These are phyloP conservation scores for Exidia glandulosa DNA, from an alignment of 768 basidiomycete species.

Conservation along the genomic window DNA sequence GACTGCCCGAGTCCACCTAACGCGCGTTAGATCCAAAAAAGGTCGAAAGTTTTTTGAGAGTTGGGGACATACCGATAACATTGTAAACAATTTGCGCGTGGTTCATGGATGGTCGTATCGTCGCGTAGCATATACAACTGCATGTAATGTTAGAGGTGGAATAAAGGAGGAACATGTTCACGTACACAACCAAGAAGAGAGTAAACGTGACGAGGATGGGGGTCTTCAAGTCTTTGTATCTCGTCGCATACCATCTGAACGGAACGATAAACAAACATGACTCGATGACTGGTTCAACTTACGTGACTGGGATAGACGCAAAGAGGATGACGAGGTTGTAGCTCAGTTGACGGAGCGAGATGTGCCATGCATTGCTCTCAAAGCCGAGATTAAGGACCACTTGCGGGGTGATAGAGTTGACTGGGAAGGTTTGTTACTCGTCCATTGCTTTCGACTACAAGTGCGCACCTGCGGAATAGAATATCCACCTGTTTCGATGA, in stretches of 20 bases:
- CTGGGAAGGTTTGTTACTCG: neutral
- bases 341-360: slow-evolving; percentile 4
- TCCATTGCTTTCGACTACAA: no score
- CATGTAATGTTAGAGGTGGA: neutral
- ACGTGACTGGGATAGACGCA: slow-evolving; percentile 2
- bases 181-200: slow-evolving; percentile 4
- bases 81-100: slow-evolving; percentile 3
- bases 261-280: neutral
- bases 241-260: slow-evolving; percentile 2
- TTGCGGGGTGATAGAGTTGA: slow-evolving; percentile 2
- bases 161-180: neutral
- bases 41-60: neutral
- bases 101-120: slow-evolving; percentile 1
- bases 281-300: neutral
- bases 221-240: slow-evolving; percentile 4
- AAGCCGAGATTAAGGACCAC: slow-evolving; percentile 7
- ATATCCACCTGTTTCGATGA: neutral
- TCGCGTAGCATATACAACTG: slow-evolving; percentile 3
- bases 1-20: slow-evolving; percentile 2
- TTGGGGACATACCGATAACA: neutral
- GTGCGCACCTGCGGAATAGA: neutral
- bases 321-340: neutral
- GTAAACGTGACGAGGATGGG: slow-evolving; percentile 4
- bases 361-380: slow-evolving; percentile 5
- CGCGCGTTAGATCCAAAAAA: neutral